Evolutionary conservation across 1,284 basidiomycete species (phyloP).

Genomic region (Xerocomus nothofagi): DNA sequence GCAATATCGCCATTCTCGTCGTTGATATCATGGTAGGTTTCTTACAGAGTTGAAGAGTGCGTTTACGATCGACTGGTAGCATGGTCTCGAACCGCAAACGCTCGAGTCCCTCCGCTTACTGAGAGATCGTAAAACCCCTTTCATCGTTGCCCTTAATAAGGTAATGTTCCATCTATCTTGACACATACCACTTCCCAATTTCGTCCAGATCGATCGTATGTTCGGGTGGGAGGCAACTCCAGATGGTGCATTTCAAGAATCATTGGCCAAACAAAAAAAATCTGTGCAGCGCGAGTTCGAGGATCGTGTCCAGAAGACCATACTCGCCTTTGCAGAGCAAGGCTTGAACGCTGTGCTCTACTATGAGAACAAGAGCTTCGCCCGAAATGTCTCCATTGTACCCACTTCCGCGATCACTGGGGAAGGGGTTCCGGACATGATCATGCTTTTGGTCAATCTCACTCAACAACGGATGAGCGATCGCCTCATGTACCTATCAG

Average conservation of each 20-base stretch:
- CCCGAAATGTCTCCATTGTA: slow-evolving; percentile 92
- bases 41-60: slow-evolving; percentile 1
- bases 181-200: slow-evolving; percentile 13
- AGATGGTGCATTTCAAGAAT: slow-evolving; percentile 91
- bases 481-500: slow-evolving; percentile 96
- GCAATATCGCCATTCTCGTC: slow-evolving; percentile 98
- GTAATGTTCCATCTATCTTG: slow-evolving; percentile 37
- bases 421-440: slow-evolving; percentile 99
- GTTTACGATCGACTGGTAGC: slow-evolving; percentile 49
- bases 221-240: slow-evolving; percentile 94
- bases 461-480: slow-evolving; percentile 99
- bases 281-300: slow-evolving; percentile 92
- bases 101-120: slow-evolving; percentile 94
- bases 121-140: slow-evolving; percentile 94
- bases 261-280: slow-evolving; percentile 81
- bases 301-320: slow-evolving; percentile 83
- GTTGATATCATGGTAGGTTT: slow-evolving; percentile 92
- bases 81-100: slow-evolving; percentile 97
- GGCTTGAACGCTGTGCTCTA: slow-evolving; percentile 95
- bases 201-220: slow-evolving; percentile 87
- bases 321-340: slow-evolving; percentile 95
- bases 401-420: slow-evolving; percentile 98
- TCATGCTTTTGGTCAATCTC: slow-evolving; percentile 95
- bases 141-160: slow-evolving; percentile 99
- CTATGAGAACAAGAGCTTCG: slow-evolving; percentile 98